Base-by-base conservation (phyloP, 2,329 filamentous ascomycete species). In the Colletotrichum chlorophyti region DNA sequence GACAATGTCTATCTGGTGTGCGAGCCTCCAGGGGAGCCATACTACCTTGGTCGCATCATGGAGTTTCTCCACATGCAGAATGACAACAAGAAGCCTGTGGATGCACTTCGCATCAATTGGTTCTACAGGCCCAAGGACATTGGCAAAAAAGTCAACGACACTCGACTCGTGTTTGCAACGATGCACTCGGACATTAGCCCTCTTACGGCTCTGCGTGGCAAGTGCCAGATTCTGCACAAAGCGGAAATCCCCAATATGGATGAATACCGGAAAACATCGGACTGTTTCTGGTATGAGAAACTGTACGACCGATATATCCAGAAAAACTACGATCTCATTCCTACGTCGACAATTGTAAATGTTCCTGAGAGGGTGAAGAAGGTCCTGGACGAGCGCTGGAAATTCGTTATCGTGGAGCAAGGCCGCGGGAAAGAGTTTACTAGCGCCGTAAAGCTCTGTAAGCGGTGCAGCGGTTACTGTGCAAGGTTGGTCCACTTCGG, bases 141-240 rank as follows among this genome's bases (percentile, higher is more conserved):
- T 70, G 91, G 91, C 65, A 91, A 93, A 66, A 95, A 93, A 77
- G 89, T 91, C 66, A 89, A 91, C 72, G 95, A 99, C 79, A 94
- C 91, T 59, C 90, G 95, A 62, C 82, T 94, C 68, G 87, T 99
- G 49, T 97, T 94, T 76, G 94, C 93, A 62, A 97, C 95, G 26
- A 99, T 99, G 95, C 95, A 99, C 75, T 98, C 95, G 23, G 95
- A 99, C 78, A 90, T 93, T 62, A 96, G 92, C 72, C 95, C 95
- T 57, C 82, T 99, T 68, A 93, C 93, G 47, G 92, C 95, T 41
- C 81, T 99, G 66, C 91, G 95, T 69, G 95, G 95, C 65, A 97
- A 96, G 78, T 98, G 94, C 75, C 86, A 89, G 64, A 95, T 99
- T 72, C 83, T 85, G 72, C 95, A 99, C 79, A 88, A 91, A 66